Percentiles rank a stretch among this genome's conserved stretches.
Evolutionary conservation across 257 asterid species (phyloP).

Genomic region (Scutellaria galericulata): DNA sequence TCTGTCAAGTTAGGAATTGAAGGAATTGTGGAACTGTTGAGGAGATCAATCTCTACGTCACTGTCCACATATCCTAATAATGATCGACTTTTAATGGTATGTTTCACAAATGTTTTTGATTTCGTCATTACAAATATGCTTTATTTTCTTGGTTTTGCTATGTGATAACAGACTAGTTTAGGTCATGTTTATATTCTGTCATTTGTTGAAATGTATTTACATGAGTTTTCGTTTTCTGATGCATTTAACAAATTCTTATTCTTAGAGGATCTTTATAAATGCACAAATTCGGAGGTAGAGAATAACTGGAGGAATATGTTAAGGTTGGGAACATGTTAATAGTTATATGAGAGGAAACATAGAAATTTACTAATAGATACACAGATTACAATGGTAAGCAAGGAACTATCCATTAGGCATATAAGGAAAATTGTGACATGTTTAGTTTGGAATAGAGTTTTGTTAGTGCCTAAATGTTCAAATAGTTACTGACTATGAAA

Average conservation of each 20-base stretch:
- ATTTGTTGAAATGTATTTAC: conserved; percentile 5
- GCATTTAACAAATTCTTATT: not conserved
- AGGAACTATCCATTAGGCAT: not conserved
- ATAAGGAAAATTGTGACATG: not conserved
- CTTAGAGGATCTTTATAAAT: conserved; percentile 13
- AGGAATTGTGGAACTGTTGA: conserved; percentile 83
- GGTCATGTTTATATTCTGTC: conserved; percentile 21
- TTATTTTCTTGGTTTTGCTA: conserved; percentile 20
- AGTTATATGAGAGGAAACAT: not conserved
- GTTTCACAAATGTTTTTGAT: conserved; percentile 33
- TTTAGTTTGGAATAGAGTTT: not conserved
- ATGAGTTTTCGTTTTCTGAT: conserved; percentile 18
- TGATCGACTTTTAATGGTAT: conserved; percentile 87
- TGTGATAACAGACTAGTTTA: conserved; percentile 23
- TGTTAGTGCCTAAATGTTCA: conserved; percentile 1
- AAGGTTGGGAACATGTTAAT: not conserved
- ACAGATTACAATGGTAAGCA: conserved; percentile 1
- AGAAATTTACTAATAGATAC: conserved; percentile 5
- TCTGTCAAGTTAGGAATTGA: conserved; percentile 95
- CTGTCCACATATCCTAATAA: conserved; percentile 85
- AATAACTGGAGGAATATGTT: not conserved
- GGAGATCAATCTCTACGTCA: conserved; percentile 82
- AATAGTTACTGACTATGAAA: not conserved
- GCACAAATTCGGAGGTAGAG: not conserved
- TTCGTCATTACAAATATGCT: conserved; percentile 22